Percentiles rank a stretch among this genome's conserved stretches.
Evolutionary conservation across 176 grass and related monocot genomes (phyloP).

Genomic region (Hsuehochloa calcarea): DNA sequence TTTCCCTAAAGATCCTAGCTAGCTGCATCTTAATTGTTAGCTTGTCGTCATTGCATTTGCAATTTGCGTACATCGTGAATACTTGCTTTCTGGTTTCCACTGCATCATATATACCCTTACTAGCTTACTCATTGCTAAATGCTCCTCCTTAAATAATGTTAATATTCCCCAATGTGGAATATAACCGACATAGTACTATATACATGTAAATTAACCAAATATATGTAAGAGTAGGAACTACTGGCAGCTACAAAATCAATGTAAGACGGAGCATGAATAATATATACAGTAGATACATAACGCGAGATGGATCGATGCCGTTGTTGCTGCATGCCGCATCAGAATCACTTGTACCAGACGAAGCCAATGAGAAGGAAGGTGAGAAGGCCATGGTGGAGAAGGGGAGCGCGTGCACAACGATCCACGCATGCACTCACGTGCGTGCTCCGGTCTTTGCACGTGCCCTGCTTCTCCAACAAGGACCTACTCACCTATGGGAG

Average conservation of each 20-base stretch:
- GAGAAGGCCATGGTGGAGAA: constrained; percentile 95
- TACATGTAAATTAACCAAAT: background rate
- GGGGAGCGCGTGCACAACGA: constrained; percentile 76
- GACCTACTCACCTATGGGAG: constrained; percentile 54
- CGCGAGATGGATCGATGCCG: background rate
- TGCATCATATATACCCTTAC: background rate
- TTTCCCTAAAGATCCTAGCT: background rate
- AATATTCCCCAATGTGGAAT: background rate
- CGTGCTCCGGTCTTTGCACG: constrained; percentile 55
- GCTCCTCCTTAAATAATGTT: background rate
- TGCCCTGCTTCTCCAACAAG: constrained; percentile 99
- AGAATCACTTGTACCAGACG: background rate
- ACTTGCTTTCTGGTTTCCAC: background rate
- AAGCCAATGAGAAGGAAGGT: constrained; percentile 12
- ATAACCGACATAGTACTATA: background rate
- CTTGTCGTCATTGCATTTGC: background rate
- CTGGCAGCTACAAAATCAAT: background rate
- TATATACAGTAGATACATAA: background rate
- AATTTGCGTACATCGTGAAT: background rate
- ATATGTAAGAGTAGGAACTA: background rate
- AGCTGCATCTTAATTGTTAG: background rate
- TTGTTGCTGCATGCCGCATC: background rate
- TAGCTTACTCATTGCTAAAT: background rate
- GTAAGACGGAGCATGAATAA: background rate
- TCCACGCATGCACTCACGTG: background rate